Percentiles rank a stretch among this genome's conserved stretches.
Evolutionary conservation across 108 stramenopile species (phyloP).

Genomic region (Ochromonas danica): DNA sequence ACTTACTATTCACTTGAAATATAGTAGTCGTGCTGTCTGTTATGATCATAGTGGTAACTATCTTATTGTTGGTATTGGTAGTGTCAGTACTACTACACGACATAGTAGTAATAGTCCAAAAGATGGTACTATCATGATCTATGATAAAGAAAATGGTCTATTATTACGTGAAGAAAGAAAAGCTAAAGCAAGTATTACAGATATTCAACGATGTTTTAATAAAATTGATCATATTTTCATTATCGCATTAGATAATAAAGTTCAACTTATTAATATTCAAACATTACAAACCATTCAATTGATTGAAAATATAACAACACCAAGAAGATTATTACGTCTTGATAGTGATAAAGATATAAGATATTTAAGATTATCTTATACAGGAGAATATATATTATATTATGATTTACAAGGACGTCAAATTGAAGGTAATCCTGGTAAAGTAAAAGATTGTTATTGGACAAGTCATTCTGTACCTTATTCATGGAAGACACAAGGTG

Average conservation of each 20-base stretch:
- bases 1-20: neutral
- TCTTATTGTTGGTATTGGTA: neutral
- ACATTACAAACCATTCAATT: neutral
- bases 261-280: neutral
- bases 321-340: neutral
- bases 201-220: no score
- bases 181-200: neutral
- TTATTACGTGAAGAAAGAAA: neutral
- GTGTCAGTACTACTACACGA: no score
- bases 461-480: neutral
- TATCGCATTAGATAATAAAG: neutral
- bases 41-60: neutral
- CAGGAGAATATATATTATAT: neutral
- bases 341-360: neutral
- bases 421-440: neutral
- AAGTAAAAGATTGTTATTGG: neutral
- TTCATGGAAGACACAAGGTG: neutral
- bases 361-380: neutral
- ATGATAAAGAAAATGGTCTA: neutral
- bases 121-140: neutral
- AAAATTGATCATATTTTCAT: no score
- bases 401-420: neutral
- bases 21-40: neutral
- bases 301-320: neutral
- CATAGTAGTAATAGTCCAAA: neutral